phyloP scores from a whole-genome alignment of 1,139 yeast genomes.

The Debaryomyces udenii region DNA sequence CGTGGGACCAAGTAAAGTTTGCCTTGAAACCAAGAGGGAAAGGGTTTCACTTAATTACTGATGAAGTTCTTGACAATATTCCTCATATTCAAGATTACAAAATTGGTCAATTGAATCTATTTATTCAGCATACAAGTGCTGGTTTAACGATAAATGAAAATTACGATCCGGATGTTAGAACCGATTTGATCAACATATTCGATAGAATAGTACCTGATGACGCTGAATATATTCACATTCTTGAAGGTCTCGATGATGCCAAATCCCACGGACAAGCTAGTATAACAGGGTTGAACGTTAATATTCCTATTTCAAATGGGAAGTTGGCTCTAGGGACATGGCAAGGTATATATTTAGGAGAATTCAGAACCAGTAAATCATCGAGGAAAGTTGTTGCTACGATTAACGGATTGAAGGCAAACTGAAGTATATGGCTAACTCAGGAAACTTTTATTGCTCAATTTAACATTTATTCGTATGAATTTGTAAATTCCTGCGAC shows the following conservation, averaged over 20 bases:
- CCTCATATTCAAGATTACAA: conserved; percentile 65
- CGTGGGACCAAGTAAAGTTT: conserved; percentile 62
- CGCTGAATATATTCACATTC: conserved; percentile 62
- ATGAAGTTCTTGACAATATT: conserved; percentile 56
- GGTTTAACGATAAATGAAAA: conserved; percentile 77
- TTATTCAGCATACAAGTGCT: conserved; percentile 79
- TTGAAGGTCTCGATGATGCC: conserved; percentile 84
- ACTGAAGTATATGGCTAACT: conserved; percentile 1
- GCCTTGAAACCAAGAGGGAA: conserved; percentile 59
- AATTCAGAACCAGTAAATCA: conserved; percentile 67
- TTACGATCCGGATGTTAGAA: conserved; percentile 76
- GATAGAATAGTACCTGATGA: conserved; percentile 75
- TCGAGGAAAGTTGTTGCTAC: conserved; percentile 72
- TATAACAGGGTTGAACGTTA: conserved; percentile 64
- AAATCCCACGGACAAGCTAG: conserved; percentile 76
- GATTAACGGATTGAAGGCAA: conserved; percentile 58
- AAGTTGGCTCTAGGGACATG: conserved; percentile 74
- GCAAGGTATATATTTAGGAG: conserved; percentile 82
- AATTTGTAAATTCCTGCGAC: too few species aligned
- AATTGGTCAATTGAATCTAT: conserved; percentile 66
- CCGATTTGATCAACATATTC: conserved; percentile 65
- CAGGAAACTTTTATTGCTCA: too few species aligned
- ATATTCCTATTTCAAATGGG: conserved; percentile 73
- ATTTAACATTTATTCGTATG: too few species aligned
- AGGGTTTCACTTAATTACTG: conserved; percentile 73